Conservation (phyloP, 495 filamentous ascomycete species). For the Mytilinidion resinicola region DNA sequence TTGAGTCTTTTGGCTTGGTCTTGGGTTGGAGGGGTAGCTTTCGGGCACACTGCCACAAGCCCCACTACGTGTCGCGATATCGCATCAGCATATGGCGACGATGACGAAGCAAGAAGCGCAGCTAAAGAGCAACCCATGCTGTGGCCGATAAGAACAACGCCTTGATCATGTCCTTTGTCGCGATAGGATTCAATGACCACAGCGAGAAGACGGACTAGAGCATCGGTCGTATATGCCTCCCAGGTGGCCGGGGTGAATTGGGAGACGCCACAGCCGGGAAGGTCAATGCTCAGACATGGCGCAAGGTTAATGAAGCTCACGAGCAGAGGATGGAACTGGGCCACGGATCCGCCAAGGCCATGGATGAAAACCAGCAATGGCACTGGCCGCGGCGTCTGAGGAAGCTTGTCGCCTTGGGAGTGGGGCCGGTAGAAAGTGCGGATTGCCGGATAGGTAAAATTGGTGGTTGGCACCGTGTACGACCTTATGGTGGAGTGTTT, state of each 20-base stretch:
- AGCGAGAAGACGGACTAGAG: conserved; percentile 66
- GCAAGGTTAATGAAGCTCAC: conserved; percentile 76
- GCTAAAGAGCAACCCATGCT: conserved; percentile 81
- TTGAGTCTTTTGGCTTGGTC: conserved; percentile 46
- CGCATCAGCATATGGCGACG: conserved; percentile 40
- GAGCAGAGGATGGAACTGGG: conserved; percentile 79
- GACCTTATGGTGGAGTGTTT: conserved; percentile 67
- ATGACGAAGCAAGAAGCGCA: conserved; percentile 62
- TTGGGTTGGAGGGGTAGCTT: conserved; percentile 53
- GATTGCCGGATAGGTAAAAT: conserved; percentile 65
- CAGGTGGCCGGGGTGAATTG: conserved; percentile 62
- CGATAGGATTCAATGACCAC: conserved; percentile 66
- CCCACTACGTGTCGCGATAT: conserved; percentile 63
- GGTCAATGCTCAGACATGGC: conserved; percentile 83
- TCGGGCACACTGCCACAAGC: conserved; percentile 73
- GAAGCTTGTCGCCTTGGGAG: conserved; percentile 71
- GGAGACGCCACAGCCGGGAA: conserved; percentile 82
- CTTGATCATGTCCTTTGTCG: conserved; percentile 58
- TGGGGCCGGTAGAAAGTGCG: conserved; percentile 80
- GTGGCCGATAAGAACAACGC: conserved; percentile 76
- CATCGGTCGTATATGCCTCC: conserved; percentile 72
- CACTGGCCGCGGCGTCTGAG: conserved; percentile 61
- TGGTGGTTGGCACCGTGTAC: conserved; percentile 45
- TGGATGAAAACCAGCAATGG: conserved; percentile 87
- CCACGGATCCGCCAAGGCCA: conserved; percentile 80